Evolutionary conservation across 2,329 filamentous ascomycete genomes (phyloP), one percentile per base, ranked within the genome.

Genomic region (Diaporthe nobilis): DNA sequence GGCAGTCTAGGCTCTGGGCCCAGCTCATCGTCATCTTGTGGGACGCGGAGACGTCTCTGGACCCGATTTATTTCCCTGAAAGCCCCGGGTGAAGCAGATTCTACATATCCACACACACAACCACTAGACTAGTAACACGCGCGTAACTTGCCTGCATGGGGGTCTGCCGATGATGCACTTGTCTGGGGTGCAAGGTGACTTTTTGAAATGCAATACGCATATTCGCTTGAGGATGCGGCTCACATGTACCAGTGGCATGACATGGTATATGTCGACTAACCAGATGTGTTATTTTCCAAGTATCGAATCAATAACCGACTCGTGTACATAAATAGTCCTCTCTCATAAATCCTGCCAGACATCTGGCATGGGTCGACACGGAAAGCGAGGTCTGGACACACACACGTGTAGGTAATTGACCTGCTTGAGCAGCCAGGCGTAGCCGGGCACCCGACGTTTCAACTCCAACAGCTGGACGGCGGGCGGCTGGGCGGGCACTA

Each of bases 21-120:
- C 65, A 55, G 65, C 65, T 42, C 49, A 70, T 55, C 65, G 65
- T 70, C 65, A 70, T 70, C 65, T 42, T 55, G 65, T 55, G 65
- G 65, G 65, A 70, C 49, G 65, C 65, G 65, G 65, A 42, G 65
- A 42, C 34, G 31, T 22, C 65, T 25, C 47, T 53, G 31, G 63
- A 5, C 31, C 63, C 47, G 47, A 53, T 68, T 53, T 53, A 25
- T 53, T 68, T 53, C 63, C 63, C 31, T 68, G 65, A 28, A 53
- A 37, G 47, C 47, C 22, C 47, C 47, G 22, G 65, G n/a, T 55
- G 65, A 53, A 55, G 65, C 65, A 70, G 34, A 42, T 53, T 55
- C 34, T 20, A 39, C 34, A 61, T 53, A 70, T 55, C 47, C 63
- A 68, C 49, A 39, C 49, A 55, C 53, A 55, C 47, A 25, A 39